Evolutionary conservation across 169 alveolate genomes (phyloP).

Genomic region (Plasmodium berghei): DNA sequence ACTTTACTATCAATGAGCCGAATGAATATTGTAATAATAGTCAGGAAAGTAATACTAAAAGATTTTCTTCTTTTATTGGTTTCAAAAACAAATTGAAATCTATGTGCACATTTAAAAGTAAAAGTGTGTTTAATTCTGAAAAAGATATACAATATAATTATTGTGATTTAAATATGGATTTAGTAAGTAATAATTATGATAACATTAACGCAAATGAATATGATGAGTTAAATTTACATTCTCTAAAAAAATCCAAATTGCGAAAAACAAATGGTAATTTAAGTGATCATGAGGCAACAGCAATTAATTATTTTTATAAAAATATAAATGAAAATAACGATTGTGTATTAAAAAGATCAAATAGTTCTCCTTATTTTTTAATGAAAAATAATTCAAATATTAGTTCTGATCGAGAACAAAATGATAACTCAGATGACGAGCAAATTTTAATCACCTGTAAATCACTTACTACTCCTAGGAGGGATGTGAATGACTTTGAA

Average conservation of each 20-base stretch:
- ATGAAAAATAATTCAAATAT: background rate
- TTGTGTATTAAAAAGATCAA: slow-evolving; percentile 25
- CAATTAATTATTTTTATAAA: slow-evolving; percentile 61
- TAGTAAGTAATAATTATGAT: background rate
- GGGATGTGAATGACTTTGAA: background rate
- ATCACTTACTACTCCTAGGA: background rate
- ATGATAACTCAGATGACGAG: background rate
- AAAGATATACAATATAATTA: background rate
- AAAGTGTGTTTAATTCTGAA: slow-evolving; percentile 3
- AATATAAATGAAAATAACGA: slow-evolving; percentile 32
- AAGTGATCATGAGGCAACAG: slow-evolving; percentile 67
- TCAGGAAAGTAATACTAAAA: background rate
- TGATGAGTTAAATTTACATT: background rate
- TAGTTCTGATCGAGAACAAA: slow-evolving; percentile 1
- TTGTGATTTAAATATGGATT: background rate
- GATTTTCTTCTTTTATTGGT: slow-evolving; percentile 15
- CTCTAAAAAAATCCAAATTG: slow-evolving; percentile 12
- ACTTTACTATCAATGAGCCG: too few relatives aligned
- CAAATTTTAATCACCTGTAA: background rate
- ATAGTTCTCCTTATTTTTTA: slow-evolving; percentile 43
- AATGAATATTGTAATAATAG: too few relatives aligned
- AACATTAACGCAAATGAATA: slow-evolving; percentile 3
- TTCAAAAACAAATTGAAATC: slow-evolving; percentile 26
- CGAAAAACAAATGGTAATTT: slow-evolving; percentile 40
- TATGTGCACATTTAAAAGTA: slow-evolving; percentile 36